Percentiles rank a stretch among this genome's conserved stretches.
Evolutionary conservation across 2,329 filamentous ascomycete genomes (phyloP).

Genomic region (Cladophialophora yegresii): DNA sequence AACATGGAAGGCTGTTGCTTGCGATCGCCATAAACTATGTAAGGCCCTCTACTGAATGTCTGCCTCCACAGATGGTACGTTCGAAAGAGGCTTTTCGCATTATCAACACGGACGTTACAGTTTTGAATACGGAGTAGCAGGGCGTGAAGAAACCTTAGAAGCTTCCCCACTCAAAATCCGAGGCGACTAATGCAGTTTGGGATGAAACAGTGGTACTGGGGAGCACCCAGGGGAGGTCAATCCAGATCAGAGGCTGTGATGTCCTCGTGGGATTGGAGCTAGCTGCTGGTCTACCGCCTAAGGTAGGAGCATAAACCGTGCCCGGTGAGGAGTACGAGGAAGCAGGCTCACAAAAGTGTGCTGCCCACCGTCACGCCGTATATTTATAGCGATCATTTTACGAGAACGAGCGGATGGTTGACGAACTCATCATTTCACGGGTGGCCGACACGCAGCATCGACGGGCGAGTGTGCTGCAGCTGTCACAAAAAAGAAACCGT

Average conservation of each 20-base stretch:
- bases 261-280: slow-evolving; percentile 21
- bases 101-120: neutral
- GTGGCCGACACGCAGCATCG: neutral
- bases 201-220: slow-evolving; percentile 22
- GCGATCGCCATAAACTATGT: neutral
- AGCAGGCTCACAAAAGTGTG: slow-evolving; percentile 10
- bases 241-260: slow-evolving; percentile 3
- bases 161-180: slow-evolving; percentile 11
- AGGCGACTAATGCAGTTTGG: slow-evolving; percentile 12
- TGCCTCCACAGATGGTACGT: neutral
- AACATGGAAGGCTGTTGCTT: neutral
- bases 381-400: neutral
- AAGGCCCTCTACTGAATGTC: neutral
- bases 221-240: neutral
- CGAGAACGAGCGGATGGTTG: neutral
- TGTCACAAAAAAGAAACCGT: neutral
- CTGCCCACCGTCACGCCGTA: neutral
- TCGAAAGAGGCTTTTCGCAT: neutral
- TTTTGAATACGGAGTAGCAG: neutral
- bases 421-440: neutral
- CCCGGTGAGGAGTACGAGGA: too few species aligned
- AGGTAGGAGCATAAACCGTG: slow-evolving; percentile 3
- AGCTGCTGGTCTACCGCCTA: slow-evolving; percentile 1
- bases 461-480: neutral
- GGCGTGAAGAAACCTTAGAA: neutral